phyloP scores from a whole-genome alignment of 2,329 filamentous ascomycete species.

The Microascus cirrosus region DNA sequence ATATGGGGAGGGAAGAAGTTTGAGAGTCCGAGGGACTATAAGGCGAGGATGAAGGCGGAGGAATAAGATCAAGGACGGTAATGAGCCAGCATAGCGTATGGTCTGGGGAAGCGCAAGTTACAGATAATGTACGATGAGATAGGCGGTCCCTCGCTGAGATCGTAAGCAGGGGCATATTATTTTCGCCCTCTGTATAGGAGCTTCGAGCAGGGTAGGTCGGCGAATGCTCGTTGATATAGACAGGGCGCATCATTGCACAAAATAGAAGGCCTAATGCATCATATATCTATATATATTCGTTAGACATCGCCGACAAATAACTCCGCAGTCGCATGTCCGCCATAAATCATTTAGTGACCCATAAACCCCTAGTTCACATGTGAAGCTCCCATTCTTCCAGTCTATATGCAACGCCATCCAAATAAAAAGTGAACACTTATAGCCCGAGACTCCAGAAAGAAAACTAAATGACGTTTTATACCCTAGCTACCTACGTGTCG shows the following conservation, averaged over 20 bases:
- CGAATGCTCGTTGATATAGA: neutral
- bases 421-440: neutral
- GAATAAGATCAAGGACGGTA: neutral
- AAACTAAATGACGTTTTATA: neutral
- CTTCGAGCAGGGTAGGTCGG: neutral
- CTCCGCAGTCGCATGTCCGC: neutral
- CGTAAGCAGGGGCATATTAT: neutral
- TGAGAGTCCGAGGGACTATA: conserved; percentile 84
- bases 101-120: neutral
- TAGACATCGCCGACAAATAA: neutral
- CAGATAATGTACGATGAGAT: neutral
- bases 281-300: too few species aligned
- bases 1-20: conserved; percentile 63
- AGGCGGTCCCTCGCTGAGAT: neutral
- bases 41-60: conserved; percentile 30
- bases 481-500: neutral
- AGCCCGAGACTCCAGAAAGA: neutral
- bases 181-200: neutral
- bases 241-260: neutral
- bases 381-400: neutral
- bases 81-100: neutral
- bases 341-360: neutral
- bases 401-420: neutral
- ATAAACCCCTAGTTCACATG: neutral
- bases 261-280: neutral